phyloP scores from a whole-genome alignment of 2,329 filamentous ascomycete genomes.

The Fusarium avenaceum region DNA sequence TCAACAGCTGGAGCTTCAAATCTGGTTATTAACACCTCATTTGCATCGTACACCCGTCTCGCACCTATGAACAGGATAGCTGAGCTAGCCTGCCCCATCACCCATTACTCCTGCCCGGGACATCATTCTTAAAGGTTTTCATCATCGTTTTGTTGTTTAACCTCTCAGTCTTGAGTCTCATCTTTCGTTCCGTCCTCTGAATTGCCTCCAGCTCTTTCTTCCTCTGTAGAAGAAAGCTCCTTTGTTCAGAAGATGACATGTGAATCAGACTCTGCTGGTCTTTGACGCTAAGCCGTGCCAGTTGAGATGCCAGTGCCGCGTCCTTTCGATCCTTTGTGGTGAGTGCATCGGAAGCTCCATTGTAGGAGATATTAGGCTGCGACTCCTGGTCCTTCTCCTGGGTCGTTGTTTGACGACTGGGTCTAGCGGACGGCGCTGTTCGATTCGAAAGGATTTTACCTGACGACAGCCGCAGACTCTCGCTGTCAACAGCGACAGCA shows the following conservation, averaged over 20 bases:
- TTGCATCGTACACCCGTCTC: too few relatives aligned
- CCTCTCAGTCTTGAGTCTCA: conserved; percentile 23
- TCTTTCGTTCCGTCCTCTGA: conserved; percentile 15
- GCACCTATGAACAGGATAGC: too few relatives aligned
- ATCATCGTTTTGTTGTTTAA: conserved; percentile 36
- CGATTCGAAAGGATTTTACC: conserved; percentile 42
- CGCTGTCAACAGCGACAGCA: background rate
- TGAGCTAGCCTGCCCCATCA: background rate
- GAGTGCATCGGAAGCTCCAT: background rate
- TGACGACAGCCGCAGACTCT: conserved; percentile 30
- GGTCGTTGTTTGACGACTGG: background rate
- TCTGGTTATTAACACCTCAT: too few relatives aligned
- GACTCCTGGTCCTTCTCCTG: background rate
- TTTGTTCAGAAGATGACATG: conserved; percentile 33
- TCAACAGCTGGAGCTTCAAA: too few relatives aligned
- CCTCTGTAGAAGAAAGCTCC: conserved; percentile 18
- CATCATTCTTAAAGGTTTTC: conserved; percentile 24
- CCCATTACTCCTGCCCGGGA: conserved; percentile 24
- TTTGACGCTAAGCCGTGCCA: conserved; percentile 16
- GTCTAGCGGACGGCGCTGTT: background rate
- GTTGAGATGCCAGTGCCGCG: conserved; percentile 21
- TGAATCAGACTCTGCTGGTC: conserved; percentile 44
- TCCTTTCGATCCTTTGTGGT: conserved; percentile 21
- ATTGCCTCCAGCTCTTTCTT: conserved; percentile 35
- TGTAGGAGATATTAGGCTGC: background rate